Base-by-base conservation (phyloP, 305 asterid genomes). In the Plantago coronopus region DNA sequence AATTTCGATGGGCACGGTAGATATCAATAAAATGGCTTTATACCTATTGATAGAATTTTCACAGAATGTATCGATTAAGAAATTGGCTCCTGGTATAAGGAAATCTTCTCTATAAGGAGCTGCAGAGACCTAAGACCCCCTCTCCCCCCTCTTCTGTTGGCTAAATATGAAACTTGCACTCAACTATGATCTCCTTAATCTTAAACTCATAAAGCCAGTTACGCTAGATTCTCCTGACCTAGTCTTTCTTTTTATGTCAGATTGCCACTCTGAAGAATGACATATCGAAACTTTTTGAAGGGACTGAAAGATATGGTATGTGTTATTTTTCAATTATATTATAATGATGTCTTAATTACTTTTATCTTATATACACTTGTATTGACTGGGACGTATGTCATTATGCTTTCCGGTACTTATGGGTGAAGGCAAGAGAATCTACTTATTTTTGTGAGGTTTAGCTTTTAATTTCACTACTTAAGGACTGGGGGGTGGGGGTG, bases 201-300 rank as follows among this genome's bases (percentile, higher is more conserved):
- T 17, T 19, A 37, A 69, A 29, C 8, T 47, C 61, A n/a, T 31
- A 44, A 57, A 22, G 50, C 18, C 50, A 59, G 57, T 48, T 61
- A 51, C 37, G 59, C 55, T 66, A 51, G 59, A 65, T 43, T 60
- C 27, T 62, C 67, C 66, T 76, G 69, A 76, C 63, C 57, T 48
- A 64, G 57, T 59, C 55, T 43, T 66, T 46, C 72, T 45, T 59
- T 54, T 65, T 7, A 38, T 78, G 75, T 72, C 89, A 91, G 98
- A 78, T 89, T 63, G 79, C 76, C 63, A 61, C 81, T 61, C 66
- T 85, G 75, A 83, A 83, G 76, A 83, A 73, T 63, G 98, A 85
- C 78, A 66, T 86, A 62, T 62, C 66, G 70, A 91, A 88, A 84
- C 97, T 91, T 61, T 85, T 91, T 75, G 97, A 91, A 60, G 89